Evolutionary conservation across 345 rosid genomes (phyloP).

Genomic region (Populus alba): DNA sequence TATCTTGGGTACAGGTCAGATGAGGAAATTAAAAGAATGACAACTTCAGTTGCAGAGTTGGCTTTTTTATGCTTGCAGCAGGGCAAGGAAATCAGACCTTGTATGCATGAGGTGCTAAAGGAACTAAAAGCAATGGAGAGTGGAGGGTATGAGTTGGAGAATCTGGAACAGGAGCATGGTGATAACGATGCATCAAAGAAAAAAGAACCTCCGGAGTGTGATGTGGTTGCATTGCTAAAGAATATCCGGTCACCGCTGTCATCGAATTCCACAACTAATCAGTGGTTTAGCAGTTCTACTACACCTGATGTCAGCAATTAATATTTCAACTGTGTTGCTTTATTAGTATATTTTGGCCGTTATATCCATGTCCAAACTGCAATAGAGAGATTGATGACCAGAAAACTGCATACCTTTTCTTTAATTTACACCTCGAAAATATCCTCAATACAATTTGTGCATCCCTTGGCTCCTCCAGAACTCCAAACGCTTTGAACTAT

Average conservation of each 20-base stretch:
- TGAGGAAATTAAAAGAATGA: constrained; percentile 8
- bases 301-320: constrained; percentile 38
- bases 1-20: neutral
- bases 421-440: no score
- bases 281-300: constrained; percentile 42
- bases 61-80: constrained; percentile 14
- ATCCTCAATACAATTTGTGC: no score
- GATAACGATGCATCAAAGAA: constrained; percentile 5
- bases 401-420: no score
- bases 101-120: constrained; percentile 3
- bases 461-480: no score
- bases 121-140: neutral
- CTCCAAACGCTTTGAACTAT: no score
- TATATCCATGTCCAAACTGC: no score
- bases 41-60: constrained; percentile 11
- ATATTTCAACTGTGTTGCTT: neutral
- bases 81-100: constrained; percentile 8
- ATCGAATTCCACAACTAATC: constrained; percentile 48
- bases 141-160: constrained; percentile 15
- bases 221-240: constrained; percentile 32
- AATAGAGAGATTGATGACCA: no score
- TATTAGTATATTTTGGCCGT: neutral
- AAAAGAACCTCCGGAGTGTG: constrained; percentile 20
- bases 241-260: constrained; percentile 31
- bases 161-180: neutral